Conservation (phyloP, 2,329 filamentous ascomycete genomes). For the Fusarium sp. region DNA sequence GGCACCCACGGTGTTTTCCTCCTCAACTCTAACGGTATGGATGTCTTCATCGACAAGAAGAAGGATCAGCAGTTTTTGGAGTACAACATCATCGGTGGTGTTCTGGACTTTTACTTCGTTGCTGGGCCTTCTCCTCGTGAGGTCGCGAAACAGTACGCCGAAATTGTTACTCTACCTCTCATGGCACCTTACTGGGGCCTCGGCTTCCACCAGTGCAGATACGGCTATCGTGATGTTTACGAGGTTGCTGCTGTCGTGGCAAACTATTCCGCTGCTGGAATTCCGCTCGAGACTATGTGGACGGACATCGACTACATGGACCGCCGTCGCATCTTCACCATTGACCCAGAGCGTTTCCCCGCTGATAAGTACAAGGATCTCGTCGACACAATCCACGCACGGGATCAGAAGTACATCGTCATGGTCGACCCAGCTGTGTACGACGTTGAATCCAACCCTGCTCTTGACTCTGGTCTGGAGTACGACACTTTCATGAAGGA, state of each 20-base stretch:
- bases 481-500: slow-evolving; percentile 62
- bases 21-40: slow-evolving; percentile 81
- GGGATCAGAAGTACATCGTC: slow-evolving; percentile 77
- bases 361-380: slow-evolving; percentile 72
- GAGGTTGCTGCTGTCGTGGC: slow-evolving; percentile 74
- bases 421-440: slow-evolving; percentile 82
- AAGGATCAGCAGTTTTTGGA: slow-evolving; percentile 75
- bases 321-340: slow-evolving; percentile 62
- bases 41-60: slow-evolving; percentile 76
- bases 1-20: slow-evolving; percentile 75
- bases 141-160: slow-evolving; percentile 69
- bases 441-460: slow-evolving; percentile 58
- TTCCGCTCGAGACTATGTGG: slow-evolving; percentile 69
- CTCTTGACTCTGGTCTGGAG: slow-evolving; percentile 54
- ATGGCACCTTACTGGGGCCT: slow-evolving; percentile 76
- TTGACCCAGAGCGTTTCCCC: slow-evolving; percentile 74
- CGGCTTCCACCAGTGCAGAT: slow-evolving; percentile 72
- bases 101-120: slow-evolving; percentile 78
- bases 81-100: slow-evolving; percentile 82
- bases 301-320: slow-evolving; percentile 61
- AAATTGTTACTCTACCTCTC: slow-evolving; percentile 66
- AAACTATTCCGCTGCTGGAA: slow-evolving; percentile 73
- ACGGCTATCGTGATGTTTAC: slow-evolving; percentile 73
- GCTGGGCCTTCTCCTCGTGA: slow-evolving; percentile 69
- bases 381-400: slow-evolving; percentile 73